Percentiles rank a stretch among this genome's conserved stretches.
These are phyloP conservation scores for Vigna angularis DNA, from an alignment of 306 rosid genomes.

Conservation along the genomic window DNA sequence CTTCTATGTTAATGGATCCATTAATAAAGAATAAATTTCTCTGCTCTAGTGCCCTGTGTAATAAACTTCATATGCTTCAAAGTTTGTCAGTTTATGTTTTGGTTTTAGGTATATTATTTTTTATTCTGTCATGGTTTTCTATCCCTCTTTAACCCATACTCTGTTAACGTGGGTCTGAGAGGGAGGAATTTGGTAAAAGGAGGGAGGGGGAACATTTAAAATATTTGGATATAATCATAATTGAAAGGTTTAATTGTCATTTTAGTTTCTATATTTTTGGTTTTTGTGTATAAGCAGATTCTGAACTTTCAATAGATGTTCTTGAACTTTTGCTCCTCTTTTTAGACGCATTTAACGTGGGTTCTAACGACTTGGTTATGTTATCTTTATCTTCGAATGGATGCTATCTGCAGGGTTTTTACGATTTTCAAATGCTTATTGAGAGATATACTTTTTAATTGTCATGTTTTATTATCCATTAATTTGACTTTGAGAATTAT, in stretches of 20 bases:
- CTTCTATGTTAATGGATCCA: conserved; percentile 50
- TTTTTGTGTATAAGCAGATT: neutral
- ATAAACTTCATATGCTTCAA: conserved; percentile 34
- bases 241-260: neutral
- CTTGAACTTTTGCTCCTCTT: no score
- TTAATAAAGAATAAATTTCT: conserved; percentile 50
- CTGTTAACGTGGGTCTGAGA: neutral
- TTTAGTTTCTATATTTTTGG: neutral
- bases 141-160: conserved; percentile 37
- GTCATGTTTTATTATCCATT: no score
- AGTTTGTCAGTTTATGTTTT: conserved; percentile 23
- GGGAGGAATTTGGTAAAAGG: neutral
- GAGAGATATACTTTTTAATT: neutral
- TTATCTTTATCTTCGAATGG: no score
- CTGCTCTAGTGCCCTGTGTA: conserved; percentile 48
- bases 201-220: conserved; percentile 22
- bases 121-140: conserved; percentile 50
- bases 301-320: no score
- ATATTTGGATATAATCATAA: conserved; percentile 30
- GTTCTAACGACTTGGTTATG: no score
- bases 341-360: no score
- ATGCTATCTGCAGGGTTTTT: neutral
- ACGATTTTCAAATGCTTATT: neutral
- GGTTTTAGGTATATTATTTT: conserved; percentile 29
- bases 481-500: no score